A percentile compares a stretch with the other conserved stretches of the same genome.
Conservation (phyloP, 495 filamentous ascomycete species). For the Aspergillus funiculosus region DNA sequence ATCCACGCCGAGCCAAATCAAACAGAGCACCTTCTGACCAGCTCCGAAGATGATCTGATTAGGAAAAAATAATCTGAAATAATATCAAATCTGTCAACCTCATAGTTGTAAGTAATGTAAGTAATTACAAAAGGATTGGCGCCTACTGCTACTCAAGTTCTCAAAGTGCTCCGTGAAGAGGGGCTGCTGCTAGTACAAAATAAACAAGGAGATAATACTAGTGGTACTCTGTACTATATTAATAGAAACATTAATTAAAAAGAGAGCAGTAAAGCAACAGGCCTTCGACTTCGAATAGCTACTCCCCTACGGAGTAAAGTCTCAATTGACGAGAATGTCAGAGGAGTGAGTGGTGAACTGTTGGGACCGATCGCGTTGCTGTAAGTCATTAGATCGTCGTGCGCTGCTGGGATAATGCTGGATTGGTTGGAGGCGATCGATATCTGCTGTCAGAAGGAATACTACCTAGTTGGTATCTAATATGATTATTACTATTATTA, state of each 20-base stretch:
- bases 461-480: not conserved
- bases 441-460: too few relatives aligned
- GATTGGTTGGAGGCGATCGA: slow-evolving; percentile 13
- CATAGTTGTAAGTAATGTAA: too few relatives aligned
- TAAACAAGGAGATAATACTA: too few relatives aligned
- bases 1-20: slow-evolving; percentile 7
- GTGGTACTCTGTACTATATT: not conserved
- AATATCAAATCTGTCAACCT: slow-evolving; percentile 8
- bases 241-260: not conserved
- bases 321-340: slow-evolving; percentile 2
- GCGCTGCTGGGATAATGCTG: slow-evolving; percentile 23
- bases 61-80: slow-evolving; percentile 15
- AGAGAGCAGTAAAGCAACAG: slow-evolving; percentile 4
- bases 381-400: slow-evolving; percentile 28
- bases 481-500: too few relatives aligned
- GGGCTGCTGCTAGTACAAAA: too few relatives aligned
- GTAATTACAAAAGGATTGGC: not conserved
- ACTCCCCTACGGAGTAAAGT: too few relatives aligned
- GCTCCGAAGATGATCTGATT: slow-evolving; percentile 15
- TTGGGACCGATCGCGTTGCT: slow-evolving; percentile 24
- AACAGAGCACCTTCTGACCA: slow-evolving; percentile 8
- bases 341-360: too few relatives aligned
- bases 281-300: not conserved
- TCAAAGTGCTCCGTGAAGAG: too few relatives aligned
- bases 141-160: too few relatives aligned